phyloP scores from a whole-genome alignment of 495 filamentous ascomycete species.

The Xylaria cubensis region DNA sequence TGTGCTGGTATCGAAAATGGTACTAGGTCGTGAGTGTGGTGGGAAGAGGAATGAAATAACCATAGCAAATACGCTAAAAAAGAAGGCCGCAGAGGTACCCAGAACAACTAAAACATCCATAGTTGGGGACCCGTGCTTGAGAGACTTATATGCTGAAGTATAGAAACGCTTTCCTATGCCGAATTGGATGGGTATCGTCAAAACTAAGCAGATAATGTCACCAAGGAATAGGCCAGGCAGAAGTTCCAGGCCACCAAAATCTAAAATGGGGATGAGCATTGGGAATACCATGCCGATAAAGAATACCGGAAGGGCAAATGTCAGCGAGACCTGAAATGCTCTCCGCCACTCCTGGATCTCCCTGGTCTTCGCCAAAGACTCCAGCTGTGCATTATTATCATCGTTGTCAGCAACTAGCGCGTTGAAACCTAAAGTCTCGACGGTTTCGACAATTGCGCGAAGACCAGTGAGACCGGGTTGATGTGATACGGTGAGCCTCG shows the following conservation, averaged over 20 bases:
- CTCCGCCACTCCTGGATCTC: conserved; percentile 92
- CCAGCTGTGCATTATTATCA: conserved; percentile 95
- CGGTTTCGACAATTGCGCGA: conserved; percentile 78
- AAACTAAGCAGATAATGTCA: conserved; percentile 78
- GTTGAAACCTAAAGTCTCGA: conserved; percentile 83
- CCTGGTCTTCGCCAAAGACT: conserved; percentile 93
- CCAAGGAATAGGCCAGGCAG: conserved; percentile 83
- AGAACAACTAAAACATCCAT: conserved; percentile 98
- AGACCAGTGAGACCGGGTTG: conserved; percentile 75
- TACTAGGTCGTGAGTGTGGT: conserved; percentile 78
- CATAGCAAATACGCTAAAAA: conserved; percentile 94
- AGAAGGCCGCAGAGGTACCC: conserved; percentile 96
- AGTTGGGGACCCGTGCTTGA: conserved; percentile 87
- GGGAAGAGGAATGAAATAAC: conserved; percentile 71
- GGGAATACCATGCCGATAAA: conserved; percentile 90
- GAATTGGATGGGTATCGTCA: conserved; percentile 95
- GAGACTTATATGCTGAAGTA: conserved; percentile 83
- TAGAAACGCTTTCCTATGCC: conserved; percentile 96
- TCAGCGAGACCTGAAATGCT: conserved; percentile 74
- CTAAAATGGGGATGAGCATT: conserved; percentile 73
- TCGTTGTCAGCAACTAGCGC: conserved; percentile 88
- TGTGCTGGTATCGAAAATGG: conserved; percentile 95
- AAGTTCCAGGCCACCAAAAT: conserved; percentile 72
- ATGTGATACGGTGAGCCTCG: conserved; percentile 73
- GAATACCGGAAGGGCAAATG: conserved; percentile 91